These are phyloP conservation scores for Scedosporium dehoogii DNA, from an alignment of 2,329 filamentous ascomycete genomes.

Conservation along the genomic window DNA sequence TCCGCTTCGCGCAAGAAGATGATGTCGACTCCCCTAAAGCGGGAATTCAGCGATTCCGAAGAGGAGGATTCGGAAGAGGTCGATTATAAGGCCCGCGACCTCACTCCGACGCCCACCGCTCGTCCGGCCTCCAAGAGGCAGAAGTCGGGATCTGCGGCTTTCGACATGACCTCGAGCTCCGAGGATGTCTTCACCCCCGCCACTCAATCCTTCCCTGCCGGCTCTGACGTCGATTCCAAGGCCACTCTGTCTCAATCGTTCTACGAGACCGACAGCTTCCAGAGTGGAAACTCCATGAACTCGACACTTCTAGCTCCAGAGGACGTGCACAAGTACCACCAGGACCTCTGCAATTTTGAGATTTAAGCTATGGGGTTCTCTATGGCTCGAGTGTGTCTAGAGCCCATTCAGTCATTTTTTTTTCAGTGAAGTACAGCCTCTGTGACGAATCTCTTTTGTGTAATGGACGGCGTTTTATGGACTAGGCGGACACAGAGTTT, in stretches of 20 bases:
- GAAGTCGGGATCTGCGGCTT: neutral
- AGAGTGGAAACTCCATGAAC: neutral
- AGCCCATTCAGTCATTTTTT: neutral
- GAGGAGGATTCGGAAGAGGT: slow-evolving; percentile 17
- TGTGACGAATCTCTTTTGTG: neutral
- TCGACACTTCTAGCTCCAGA: neutral
- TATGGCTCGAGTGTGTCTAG: neutral
- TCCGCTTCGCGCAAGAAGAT: slow-evolving; percentile 12
- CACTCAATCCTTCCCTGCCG: neutral
- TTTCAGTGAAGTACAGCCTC: no score
- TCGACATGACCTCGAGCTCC: neutral
- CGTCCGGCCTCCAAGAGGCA: neutral
- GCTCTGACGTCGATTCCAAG: neutral
- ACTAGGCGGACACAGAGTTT: neutral
- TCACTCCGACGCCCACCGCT: neutral
- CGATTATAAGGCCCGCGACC: slow-evolving; percentile 9
- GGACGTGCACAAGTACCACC: neutral
- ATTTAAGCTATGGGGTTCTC: neutral
- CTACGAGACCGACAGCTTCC: neutral
- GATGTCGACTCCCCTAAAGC: slow-evolving; percentile 16
- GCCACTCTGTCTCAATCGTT: slow-evolving; percentile 1
- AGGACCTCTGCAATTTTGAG: neutral
- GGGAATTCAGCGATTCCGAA: slow-evolving; percentile 13
- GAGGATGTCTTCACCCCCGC: neutral
- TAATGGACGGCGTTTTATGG: neutral